A percentile compares a stretch with the other conserved stretches of the same genome.
Conservation (phyloP, 257 asterid species). For the Ilex aquifolium region DNA sequence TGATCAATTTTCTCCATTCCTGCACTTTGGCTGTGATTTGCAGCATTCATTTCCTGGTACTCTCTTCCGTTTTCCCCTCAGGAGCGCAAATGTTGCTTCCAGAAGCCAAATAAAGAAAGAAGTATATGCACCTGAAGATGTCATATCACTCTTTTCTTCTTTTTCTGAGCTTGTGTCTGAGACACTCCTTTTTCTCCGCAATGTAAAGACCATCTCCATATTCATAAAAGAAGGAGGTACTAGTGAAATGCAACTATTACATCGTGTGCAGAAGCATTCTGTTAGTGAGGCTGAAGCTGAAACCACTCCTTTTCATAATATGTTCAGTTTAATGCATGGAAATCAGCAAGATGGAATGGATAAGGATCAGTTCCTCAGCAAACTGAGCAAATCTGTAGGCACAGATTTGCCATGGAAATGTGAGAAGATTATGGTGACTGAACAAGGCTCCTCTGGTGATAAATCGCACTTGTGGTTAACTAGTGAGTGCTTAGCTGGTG, state of each 20-base stretch:
- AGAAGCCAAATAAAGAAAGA: conserved; percentile 93
- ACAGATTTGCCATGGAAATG: conserved; percentile 70
- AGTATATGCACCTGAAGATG: conserved; percentile 74
- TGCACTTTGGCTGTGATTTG: conserved; percentile 89
- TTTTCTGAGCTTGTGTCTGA: conserved; percentile 78
- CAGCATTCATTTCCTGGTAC: conserved; percentile 84
- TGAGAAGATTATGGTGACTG: conserved; percentile 81
- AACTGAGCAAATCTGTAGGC: conserved; percentile 51
- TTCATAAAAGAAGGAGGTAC: conserved; percentile 76
- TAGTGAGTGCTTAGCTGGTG: conserved; percentile 67
- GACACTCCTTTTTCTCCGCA: conserved; percentile 77
- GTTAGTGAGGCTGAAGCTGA: conserved; percentile 55
- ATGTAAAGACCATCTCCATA: conserved; percentile 70
- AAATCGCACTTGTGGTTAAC: conserved; percentile 75
- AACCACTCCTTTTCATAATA: conserved; percentile 52
- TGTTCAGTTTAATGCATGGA: conserved; percentile 61
- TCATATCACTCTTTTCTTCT: conserved; percentile 70
- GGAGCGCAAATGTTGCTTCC: conserved; percentile 67
- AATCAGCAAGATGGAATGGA: conserved; percentile 46
- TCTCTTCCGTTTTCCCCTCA: conserved; percentile 89
- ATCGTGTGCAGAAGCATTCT: conserved; percentile 60
- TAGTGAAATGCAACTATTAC: conserved; percentile 81
- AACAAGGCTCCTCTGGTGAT: conserved; percentile 52
- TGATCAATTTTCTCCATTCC: conserved; percentile 94
- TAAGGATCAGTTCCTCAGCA: conserved; percentile 61